These are phyloP conservation scores for Salicornia ramosissima DNA, from an alignment of 148 eudicot genomes.

Conservation along the genomic window DNA sequence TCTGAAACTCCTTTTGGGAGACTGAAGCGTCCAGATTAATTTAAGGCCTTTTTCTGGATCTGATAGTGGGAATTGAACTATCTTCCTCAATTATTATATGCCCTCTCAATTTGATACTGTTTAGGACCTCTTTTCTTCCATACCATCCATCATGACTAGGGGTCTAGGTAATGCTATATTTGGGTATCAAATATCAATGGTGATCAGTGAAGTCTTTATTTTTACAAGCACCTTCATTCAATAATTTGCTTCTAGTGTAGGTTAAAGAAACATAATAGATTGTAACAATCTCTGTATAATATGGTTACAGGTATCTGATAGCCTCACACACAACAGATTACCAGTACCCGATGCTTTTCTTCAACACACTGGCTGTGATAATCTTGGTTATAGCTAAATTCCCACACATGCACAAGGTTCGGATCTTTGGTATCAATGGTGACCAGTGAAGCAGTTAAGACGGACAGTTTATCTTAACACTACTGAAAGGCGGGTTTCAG, in stretches of 20 bases:
- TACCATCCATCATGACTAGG: neutral
- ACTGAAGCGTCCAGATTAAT: neutral
- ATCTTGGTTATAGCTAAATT: conserved; percentile 85
- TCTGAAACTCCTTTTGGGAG: neutral
- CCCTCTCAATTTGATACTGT: neutral
- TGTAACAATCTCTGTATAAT: neutral
- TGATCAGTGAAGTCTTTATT: neutral
- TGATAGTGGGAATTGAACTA: neutral
- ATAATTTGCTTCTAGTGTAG: too few species aligned
- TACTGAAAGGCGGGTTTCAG: conserved; percentile 15
- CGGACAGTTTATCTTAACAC: neutral
- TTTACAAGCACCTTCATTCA: neutral
- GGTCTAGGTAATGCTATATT: neutral
- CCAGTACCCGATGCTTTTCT: conserved; percentile 85
- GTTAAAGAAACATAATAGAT: too few species aligned
- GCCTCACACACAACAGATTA: conserved; percentile 98
- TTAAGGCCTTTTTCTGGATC: too few species aligned
- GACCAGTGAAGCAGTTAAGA: conserved; percentile 43
- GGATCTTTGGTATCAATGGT: conserved; percentile 91
- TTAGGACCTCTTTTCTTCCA: neutral
- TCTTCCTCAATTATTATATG: neutral
- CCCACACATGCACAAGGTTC: conserved; percentile 95
- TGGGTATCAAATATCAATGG: neutral
- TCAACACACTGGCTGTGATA: conserved; percentile 74
- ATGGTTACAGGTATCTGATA: conserved; percentile 66